phyloP scores from a whole-genome alignment of 768 basidiomycete genomes.

The Pisolithus sp. region DNA sequence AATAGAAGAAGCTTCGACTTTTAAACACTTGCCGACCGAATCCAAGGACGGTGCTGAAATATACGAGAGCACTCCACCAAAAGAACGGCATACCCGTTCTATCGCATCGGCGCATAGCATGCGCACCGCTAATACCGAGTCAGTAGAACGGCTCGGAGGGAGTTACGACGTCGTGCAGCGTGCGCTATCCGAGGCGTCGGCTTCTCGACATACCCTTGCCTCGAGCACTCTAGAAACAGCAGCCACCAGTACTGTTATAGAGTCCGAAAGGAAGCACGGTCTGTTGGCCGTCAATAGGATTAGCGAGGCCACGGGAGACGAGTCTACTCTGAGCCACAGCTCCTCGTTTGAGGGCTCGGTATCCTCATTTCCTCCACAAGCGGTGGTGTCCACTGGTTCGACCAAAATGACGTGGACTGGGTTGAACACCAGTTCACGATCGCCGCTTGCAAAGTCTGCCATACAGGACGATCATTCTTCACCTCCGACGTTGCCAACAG shows the following conservation, averaged over 20 bases:
- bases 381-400: not conserved
- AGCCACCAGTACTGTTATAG: not conserved
- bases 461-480: not conserved
- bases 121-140: constrained; percentile 63
- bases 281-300: constrained; percentile 4
- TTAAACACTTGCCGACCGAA: constrained; percentile 10
- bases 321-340: not conserved
- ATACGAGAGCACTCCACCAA: not conserved
- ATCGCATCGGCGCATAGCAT: constrained; percentile 47
- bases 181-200: constrained; percentile 24
- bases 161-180: constrained; percentile 68
- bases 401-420: not conserved
- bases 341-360: not conserved
- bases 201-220: constrained; percentile 19
- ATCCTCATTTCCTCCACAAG: not conserved
- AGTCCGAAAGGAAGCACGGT: constrained; percentile 5
- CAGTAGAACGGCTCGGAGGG: constrained; percentile 58
- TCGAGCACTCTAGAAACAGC: constrained; percentile 19
- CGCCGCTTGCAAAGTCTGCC: not conserved
- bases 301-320: not conserved
- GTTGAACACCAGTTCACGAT: not conserved
- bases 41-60: constrained; percentile 9
- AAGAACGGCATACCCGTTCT: constrained; percentile 26
- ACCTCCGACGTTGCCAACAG: constrained; percentile 7
- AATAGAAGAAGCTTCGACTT: constrained; percentile 42